phyloP scores from a whole-genome alignment of 2,329 filamentous ascomycete species.

The Pezicula radicicola region DNA sequence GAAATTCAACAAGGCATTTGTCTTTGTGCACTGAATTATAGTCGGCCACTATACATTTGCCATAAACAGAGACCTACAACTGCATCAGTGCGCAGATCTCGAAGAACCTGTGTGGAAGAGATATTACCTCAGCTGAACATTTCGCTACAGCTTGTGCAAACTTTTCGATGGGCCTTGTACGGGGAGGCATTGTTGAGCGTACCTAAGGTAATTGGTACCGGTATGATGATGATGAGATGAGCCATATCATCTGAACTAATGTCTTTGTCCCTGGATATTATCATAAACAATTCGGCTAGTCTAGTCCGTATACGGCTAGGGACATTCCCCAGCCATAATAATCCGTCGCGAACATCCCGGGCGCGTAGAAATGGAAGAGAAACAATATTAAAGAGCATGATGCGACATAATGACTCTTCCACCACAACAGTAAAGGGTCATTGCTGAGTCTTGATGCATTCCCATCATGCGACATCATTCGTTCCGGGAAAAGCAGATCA shows the following conservation, averaged over 20 bases:
- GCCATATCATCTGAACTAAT: neutral
- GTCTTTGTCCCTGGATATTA: too few relatives aligned
- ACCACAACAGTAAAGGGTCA: neutral
- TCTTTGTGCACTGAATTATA: slow-evolving; percentile 90
- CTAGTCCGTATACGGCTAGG: neutral
- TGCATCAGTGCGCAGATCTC: neutral
- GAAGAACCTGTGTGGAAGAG: neutral
- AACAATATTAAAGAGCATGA: neutral
- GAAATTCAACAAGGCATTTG: slow-evolving; percentile 83
- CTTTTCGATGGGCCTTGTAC: slow-evolving; percentile 64
- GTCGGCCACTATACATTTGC: slow-evolving; percentile 86
- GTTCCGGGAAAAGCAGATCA: slow-evolving; percentile 6
- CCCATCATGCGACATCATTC: slow-evolving; percentile 30
- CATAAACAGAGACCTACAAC: slow-evolving; percentile 74
- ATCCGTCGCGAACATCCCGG: neutral
- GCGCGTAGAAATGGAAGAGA: neutral
- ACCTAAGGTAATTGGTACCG: neutral
- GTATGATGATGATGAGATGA: neutral
- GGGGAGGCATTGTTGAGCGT: slow-evolving; percentile 24
- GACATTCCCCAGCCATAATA: neutral
- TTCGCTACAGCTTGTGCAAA: slow-evolving; percentile 63
- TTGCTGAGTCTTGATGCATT: slow-evolving; percentile 5
- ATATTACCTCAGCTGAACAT: slow-evolving; percentile 61
- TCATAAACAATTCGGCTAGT: neutral
- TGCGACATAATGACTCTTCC: neutral